A percentile compares a stretch with the other conserved stretches of the same genome.
Conservation (phyloP, 2,329 filamentous ascomycete species). For the Camillea tinctor region DNA sequence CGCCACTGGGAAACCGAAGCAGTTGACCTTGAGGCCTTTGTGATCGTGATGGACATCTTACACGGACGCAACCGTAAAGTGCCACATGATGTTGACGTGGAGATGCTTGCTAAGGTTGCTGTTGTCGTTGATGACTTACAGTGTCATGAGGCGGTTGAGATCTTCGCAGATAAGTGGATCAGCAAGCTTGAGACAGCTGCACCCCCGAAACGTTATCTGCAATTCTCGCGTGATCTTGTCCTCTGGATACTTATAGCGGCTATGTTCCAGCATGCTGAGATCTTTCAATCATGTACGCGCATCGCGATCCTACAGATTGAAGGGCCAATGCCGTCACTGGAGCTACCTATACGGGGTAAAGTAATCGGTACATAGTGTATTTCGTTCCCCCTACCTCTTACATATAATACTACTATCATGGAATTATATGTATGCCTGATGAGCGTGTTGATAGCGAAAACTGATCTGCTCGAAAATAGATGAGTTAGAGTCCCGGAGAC, state of each 20-base stretch:
- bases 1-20: not conserved
- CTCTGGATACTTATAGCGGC: not conserved
- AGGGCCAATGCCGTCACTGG: not conserved
- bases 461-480: not conserved
- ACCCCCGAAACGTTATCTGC: not conserved
- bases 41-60: not conserved
- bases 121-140: not conserved
- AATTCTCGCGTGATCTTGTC: not conserved
- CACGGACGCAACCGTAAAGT: not conserved
- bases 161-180: not conserved
- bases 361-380: not conserved
- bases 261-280: not conserved
- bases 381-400: not conserved
- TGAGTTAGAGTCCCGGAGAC: not conserved
- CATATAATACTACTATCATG: too few species aligned
- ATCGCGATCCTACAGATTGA: not conserved
- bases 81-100: not conserved
- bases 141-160: not conserved
- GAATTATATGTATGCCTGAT: not conserved
- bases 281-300: not conserved
- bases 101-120: not conserved
- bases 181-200: not conserved
- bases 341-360: not conserved
- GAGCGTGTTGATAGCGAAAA: not conserved
- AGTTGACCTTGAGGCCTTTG: not conserved